Evolutionary conservation across 2,329 filamentous ascomycete genomes (phyloP).

Genomic region (Aspergillus bombycis): DNA sequence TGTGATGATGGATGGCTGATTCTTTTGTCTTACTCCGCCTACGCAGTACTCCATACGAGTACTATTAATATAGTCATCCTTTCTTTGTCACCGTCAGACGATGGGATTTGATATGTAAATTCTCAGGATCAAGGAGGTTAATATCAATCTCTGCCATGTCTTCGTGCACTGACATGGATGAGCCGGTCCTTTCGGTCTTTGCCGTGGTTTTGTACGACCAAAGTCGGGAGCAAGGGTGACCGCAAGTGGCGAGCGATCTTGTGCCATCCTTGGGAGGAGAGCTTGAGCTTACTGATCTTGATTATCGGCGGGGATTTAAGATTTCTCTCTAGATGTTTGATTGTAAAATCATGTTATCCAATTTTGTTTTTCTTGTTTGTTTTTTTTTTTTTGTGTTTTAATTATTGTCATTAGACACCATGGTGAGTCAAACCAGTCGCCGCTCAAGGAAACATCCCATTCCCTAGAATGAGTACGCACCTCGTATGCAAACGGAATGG

Average conservation of each 20-base stretch:
- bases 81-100: neutral
- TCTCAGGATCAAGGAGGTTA: neutral
- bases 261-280: neutral
- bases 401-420: neutral
- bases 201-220: neutral
- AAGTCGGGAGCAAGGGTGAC: neutral
- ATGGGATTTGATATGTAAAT: neutral
- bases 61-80: neutral
- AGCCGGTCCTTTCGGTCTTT: neutral
- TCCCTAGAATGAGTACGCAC: neutral
- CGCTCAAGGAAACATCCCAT: neutral
- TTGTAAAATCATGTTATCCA: neutral
- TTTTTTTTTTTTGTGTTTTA: neutral
- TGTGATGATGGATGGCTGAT: too few relatives aligned
- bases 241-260: neutral
- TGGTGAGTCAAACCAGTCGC: neutral
- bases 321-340: neutral
- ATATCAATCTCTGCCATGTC: neutral
- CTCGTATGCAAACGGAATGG: slow-evolving; percentile 16
- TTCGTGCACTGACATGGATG: neutral
- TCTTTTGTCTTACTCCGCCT: neutral
- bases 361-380: too few relatives aligned
- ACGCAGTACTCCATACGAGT: too few relatives aligned
- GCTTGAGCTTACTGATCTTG: neutral
- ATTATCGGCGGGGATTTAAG: neutral